Evolutionary conservation across 192 early-diverging fungal species (phyloP).

Genomic region (Coemansia furcata): DNA sequence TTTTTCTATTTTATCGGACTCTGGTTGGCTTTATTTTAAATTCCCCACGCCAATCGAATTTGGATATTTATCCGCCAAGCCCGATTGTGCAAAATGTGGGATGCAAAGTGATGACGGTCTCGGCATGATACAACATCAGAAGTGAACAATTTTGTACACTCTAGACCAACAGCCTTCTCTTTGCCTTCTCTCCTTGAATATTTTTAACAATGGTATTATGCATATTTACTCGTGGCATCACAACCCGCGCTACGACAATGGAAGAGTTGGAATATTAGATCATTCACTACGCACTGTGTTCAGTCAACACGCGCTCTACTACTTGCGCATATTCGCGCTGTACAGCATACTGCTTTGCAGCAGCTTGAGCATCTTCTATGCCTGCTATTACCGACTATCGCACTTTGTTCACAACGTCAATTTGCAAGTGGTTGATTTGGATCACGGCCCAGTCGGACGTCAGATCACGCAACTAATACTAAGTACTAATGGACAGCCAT

Average conservation of each 20-base stretch:
- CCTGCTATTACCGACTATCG: background rate
- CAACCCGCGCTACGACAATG: background rate
- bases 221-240: constrained; percentile 3
- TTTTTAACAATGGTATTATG: background rate
- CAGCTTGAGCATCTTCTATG: background rate
- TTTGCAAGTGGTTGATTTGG: constrained; percentile 10
- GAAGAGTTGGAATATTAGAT: constrained; percentile 7
- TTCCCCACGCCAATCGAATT: background rate
- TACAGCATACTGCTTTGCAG: constrained; percentile 14
- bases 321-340: background rate
- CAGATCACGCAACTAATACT: background rate
- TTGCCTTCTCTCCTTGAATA: background rate
- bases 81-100: background rate
- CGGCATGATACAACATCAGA: too few relatives aligned
- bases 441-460: background rate
- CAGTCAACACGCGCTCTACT: background rate
- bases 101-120: too few relatives aligned
- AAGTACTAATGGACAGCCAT: background rate
- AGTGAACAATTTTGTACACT: background rate
- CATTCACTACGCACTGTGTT: background rate
- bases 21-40: background rate
- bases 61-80: background rate
- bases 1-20: background rate
- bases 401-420: background rate
- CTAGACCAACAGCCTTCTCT: background rate